Conservation (phyloP, 805 yeast genomes). For the Candida incommunis region DNA sequence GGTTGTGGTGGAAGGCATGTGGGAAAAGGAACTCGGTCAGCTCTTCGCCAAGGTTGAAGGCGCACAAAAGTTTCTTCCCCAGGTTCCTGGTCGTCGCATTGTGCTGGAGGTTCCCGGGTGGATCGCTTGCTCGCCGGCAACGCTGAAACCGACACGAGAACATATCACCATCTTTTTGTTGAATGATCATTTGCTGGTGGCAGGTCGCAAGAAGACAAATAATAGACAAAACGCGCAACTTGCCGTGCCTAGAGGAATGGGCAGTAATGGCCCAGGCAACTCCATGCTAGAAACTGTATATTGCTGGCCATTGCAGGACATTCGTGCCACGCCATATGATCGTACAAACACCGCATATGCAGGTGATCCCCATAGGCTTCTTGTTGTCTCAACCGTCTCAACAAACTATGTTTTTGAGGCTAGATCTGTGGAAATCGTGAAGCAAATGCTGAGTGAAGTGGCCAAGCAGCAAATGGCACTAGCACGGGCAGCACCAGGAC, state of each 20-base stretch:
- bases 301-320: slow-evolving; percentile 63
- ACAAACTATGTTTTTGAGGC: slow-evolving; percentile 28
- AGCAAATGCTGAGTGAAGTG: neutral
- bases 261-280: slow-evolving; percentile 12
- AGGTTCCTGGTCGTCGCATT: slow-evolving; percentile 68
- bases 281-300: slow-evolving; percentile 50
- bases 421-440: slow-evolving; percentile 7
- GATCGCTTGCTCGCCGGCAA: slow-evolving; percentile 75
- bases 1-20: slow-evolving; percentile 58
- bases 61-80: slow-evolving; percentile 67
- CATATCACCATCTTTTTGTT: slow-evolving; percentile 64
- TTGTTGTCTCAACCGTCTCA: slow-evolving; percentile 34
- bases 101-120: slow-evolving; percentile 69
- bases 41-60: slow-evolving; percentile 79
- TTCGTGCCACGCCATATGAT: slow-evolving; percentile 30
- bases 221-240: slow-evolving; percentile 16
- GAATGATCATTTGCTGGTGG: slow-evolving; percentile 65
- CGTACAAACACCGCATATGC: slow-evolving; percentile 10
- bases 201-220: slow-evolving; percentile 25
- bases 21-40: slow-evolving; percentile 60
- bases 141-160: slow-evolving; percentile 57
- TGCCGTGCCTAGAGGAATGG: slow-evolving; percentile 2
- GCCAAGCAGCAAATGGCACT: neutral
- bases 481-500: neutral
- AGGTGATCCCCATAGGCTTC: slow-evolving; percentile 16